Conservation (phyloP, 495 filamentous ascomycete species). For the Apodospora peruviana region DNA sequence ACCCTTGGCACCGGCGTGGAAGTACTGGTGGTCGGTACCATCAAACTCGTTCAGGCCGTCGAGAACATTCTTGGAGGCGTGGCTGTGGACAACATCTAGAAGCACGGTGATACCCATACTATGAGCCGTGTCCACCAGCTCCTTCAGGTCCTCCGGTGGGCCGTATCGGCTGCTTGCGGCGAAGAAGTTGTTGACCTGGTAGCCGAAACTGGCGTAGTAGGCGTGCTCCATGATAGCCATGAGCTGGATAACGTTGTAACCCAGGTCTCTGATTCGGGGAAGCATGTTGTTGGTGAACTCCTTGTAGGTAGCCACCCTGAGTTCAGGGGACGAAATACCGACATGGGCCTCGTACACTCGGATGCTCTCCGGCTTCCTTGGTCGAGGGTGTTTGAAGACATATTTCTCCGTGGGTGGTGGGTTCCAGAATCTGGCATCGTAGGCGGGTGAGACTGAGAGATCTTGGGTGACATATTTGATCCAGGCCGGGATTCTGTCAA, state of each 20-base stretch:
- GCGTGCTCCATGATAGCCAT: slow-evolving; percentile 99
- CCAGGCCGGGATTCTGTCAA: slow-evolving; percentile 91
- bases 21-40: slow-evolving; percentile 90
- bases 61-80: slow-evolving; percentile 92
- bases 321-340: slow-evolving; percentile 90
- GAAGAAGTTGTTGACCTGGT: slow-evolving; percentile 98
- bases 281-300: slow-evolving; percentile 92
- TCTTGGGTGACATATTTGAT: slow-evolving; percentile 97
- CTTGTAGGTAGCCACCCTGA: slow-evolving; percentile 85
- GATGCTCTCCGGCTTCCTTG: slow-evolving; percentile 77
- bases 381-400: slow-evolving; percentile 73
- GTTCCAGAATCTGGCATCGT: slow-evolving; percentile 97
- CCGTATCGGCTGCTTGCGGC: slow-evolving; percentile 95
- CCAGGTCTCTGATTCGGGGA: slow-evolving; percentile 81
- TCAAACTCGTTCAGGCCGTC: slow-evolving; percentile 96
- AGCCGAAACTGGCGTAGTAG: slow-evolving; percentile 98
- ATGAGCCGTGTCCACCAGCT: slow-evolving; percentile 93
- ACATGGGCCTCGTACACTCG: slow-evolving; percentile 98
- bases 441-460: slow-evolving; percentile 76
- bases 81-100: slow-evolving; percentile 94
- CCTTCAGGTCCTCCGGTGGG: slow-evolving; percentile 89
- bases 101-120: slow-evolving; percentile 86
- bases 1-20: slow-evolving; percentile 80
- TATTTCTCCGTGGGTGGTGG: slow-evolving; percentile 71
- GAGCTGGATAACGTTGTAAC: slow-evolving; percentile 96